Percentiles rank a stretch among this genome's conserved stretches.
These are phyloP conservation scores for Diaporthe sp. DNA, from an alignment of 2,329 filamentous ascomycete genomes.

Conservation along the genomic window DNA sequence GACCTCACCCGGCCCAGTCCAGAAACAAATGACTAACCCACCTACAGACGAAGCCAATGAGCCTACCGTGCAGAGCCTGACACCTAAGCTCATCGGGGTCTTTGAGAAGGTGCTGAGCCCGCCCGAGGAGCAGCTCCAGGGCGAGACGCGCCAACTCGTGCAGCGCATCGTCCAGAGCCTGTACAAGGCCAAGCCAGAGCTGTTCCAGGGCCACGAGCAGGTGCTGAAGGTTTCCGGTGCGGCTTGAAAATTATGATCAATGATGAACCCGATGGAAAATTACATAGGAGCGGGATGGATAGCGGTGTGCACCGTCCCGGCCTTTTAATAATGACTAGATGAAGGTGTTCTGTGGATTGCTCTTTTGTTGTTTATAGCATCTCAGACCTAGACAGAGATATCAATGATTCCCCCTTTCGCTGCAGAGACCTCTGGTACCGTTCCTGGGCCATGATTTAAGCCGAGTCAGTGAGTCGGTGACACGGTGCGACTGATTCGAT, in stretches of 20 bases:
- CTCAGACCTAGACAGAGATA: constrained; percentile 40
- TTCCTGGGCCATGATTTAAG: no score
- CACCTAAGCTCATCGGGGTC: constrained; percentile 76
- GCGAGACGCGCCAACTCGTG: constrained; percentile 77
- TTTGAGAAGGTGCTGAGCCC: constrained; percentile 81
- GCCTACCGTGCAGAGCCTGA: constrained; percentile 77
- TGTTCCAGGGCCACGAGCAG: constrained; percentile 50
- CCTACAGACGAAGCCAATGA: constrained; percentile 75
- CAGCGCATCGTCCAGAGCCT: constrained; percentile 71
- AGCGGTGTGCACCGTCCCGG: constrained; percentile 19
- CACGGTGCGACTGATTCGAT: not conserved
- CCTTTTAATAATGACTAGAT: constrained; percentile 38
- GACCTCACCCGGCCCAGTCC: not conserved
- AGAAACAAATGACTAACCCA: constrained; percentile 31
- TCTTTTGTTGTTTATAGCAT: constrained; percentile 28
- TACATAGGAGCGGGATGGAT: constrained; percentile 21
- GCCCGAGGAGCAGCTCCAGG: constrained; percentile 82
- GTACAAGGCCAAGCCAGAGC: constrained; percentile 50
- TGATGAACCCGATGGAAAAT: constrained; percentile 7
- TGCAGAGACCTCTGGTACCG: not conserved
- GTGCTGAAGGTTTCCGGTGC: constrained; percentile 50
- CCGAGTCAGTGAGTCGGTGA: not conserved
- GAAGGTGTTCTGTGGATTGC: constrained; percentile 35
- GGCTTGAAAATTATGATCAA: constrained; percentile 9
- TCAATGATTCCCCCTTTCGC: constrained; percentile 43